These are phyloP conservation scores for Plectosphaerella cucumerina DNA, from an alignment of 2,329 filamentous ascomycete genomes.

Conservation along the genomic window DNA sequence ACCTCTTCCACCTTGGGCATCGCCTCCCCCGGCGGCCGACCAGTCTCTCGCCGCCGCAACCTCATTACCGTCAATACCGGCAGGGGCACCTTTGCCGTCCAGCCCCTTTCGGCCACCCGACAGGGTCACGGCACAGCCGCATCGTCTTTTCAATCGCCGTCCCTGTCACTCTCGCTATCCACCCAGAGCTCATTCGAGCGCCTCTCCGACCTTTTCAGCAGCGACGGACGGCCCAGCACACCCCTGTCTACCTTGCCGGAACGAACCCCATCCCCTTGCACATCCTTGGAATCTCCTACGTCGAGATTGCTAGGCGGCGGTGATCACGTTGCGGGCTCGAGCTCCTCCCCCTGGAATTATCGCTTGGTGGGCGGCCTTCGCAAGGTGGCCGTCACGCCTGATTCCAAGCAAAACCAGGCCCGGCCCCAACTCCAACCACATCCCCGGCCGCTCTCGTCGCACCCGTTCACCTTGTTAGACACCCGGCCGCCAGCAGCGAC, in stretches of 20 bases:
- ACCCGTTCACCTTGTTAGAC: constrained; percentile 24
- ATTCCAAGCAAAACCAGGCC: constrained; percentile 34
- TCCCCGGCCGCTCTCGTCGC: constrained; percentile 15
- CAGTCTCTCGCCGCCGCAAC: constrained; percentile 34
- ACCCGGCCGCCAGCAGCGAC: not conserved
- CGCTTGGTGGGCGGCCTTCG: constrained; percentile 51
- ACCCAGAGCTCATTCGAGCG: constrained; percentile 46
- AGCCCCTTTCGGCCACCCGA: constrained; percentile 17
- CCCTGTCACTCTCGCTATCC: constrained; percentile 39
- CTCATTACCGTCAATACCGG: constrained; percentile 49
- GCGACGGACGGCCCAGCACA: constrained; percentile 42
- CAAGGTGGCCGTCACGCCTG: constrained; percentile 42
- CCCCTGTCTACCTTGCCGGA: constrained; percentile 45
- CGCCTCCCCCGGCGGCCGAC: constrained; percentile 21
- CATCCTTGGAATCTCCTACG: constrained; percentile 25
- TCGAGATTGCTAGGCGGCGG: constrained; percentile 24
- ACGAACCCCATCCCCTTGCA: constrained; percentile 32
- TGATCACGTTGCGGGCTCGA: constrained; percentile 21
- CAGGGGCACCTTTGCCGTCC: constrained; percentile 52
- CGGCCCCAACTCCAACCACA: constrained; percentile 7
- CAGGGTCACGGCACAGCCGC: constrained; percentile 12
- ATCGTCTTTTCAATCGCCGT: constrained; percentile 23
- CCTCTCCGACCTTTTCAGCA: constrained; percentile 26
- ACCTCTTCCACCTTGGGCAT: no score
- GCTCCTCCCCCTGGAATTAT: constrained; percentile 46